Base-by-base conservation (phyloP, 2,329 filamentous ascomycete genomes). In the Xylariaceae sp. region DNA sequence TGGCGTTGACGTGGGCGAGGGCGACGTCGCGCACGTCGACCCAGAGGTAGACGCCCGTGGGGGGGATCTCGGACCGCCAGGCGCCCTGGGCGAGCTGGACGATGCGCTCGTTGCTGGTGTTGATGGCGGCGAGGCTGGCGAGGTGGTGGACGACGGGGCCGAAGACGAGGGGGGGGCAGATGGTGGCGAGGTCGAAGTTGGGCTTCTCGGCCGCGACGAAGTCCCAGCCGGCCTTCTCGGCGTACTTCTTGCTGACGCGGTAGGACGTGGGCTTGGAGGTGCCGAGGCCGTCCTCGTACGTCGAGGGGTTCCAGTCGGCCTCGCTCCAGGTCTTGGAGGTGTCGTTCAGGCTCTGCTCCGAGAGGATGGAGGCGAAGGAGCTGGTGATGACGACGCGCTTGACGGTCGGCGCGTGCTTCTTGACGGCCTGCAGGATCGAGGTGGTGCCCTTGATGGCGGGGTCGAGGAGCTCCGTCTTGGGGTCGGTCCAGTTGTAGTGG, bases 371-470 rank as follows among this genome's bases (percentile, higher is more conserved):
- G 16, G 75, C 75, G 57, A 79, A 78, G 26, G 74, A 78, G 29
- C 71, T 74, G 13, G 75, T 79, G 35, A 82, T 61, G 42, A 85
- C 81, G 12, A 94, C 84, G 45, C 83, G 76, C 66, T 83, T 87
- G 39, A 94, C 85, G 4, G 50, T 49, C 0, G 74, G 75, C 1
- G 74, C 57, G 59, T 76, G 49, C 46, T 70, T 68, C 55, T 83
- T 80, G 48, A 91, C 73, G 15, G 86, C 81, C 50, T 83, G 76
- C 28, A 87, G 81, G 41, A 93, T 79, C 26, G 83, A 84, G 50
- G 81, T 85, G 1, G 76, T 79, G 47, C 76, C 79, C 40, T 73
- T 64, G 34, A 80, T 64, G 4, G 78, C 78, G 1, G 78, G 78
- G 51, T 79, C 72, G 42, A 82, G 61, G 22, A 83, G 67, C 43